A percentile compares a stretch with the other conserved stretches of the same genome.
Conservation (phyloP, 495 filamentous ascomycete species). For the Choiromyces venosus region DNA sequence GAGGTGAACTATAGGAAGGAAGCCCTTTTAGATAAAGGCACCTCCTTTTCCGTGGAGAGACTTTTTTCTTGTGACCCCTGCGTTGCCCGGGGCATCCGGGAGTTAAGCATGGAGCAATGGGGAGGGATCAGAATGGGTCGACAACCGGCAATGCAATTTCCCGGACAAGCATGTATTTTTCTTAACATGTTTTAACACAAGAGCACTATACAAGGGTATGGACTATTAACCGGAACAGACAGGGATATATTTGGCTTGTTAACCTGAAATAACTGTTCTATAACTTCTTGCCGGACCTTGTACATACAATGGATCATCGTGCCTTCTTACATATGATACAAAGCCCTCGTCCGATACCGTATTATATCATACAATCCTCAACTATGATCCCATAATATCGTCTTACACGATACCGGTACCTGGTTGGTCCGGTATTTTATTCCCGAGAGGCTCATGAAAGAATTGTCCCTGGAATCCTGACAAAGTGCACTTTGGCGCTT, state of each 20-base stretch:
- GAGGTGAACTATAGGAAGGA: conserved; percentile 11
- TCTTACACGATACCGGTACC: not conserved
- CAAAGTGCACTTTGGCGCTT: not conserved
- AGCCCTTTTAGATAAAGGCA: not conserved
- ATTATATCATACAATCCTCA: not conserved
- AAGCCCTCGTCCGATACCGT: not conserved
- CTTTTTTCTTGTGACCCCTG: not conserved
- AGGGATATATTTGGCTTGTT: no score
- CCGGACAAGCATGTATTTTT: not conserved
- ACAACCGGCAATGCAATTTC: not conserved
- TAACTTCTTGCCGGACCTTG: no score
- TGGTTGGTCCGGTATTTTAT: not conserved
- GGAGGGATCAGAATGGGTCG: not conserved
- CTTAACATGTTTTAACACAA: not conserved
- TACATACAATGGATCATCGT: not conserved
- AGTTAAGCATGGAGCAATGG: not conserved
- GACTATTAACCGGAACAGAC: no score
- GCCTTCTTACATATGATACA: not conserved
- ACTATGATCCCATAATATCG: not conserved
- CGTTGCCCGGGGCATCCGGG: not conserved
- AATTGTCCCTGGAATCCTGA: not conserved
- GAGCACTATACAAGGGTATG: not conserved
- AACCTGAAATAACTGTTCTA: no score
- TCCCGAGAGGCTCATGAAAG: not conserved
- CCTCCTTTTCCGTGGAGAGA: not conserved